These are phyloP conservation scores for Tilletia walkeri DNA, from an alignment of 1,284 basidiomycete species.

Conservation along the genomic window DNA sequence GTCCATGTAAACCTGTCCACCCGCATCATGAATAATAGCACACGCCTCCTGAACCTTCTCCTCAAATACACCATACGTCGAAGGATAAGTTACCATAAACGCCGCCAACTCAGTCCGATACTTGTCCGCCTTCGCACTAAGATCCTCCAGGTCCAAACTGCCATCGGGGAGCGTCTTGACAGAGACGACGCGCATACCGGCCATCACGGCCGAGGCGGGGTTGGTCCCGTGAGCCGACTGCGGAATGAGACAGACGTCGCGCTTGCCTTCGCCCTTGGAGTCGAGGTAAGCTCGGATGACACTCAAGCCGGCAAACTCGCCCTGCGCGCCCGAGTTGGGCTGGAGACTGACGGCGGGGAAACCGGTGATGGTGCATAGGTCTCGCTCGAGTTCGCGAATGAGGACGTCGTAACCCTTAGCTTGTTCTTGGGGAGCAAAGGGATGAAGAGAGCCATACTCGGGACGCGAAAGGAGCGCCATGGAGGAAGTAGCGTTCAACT, in stretches of 20 bases:
- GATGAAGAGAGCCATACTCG: slow-evolving; percentile 84
- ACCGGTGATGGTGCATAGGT: slow-evolving; percentile 90
- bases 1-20: slow-evolving; percentile 96
- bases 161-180: slow-evolving; percentile 86
- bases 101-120: slow-evolving; percentile 89
- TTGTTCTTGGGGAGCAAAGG: slow-evolving; percentile 86
- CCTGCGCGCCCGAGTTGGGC: slow-evolving; percentile 93
- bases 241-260: slow-evolving; percentile 91
- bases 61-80: slow-evolving; percentile 96
- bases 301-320: slow-evolving; percentile 89
- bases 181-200: slow-evolving; percentile 90
- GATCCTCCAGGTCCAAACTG: slow-evolving; percentile 81
- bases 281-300: slow-evolving; percentile 93
- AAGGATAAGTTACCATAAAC: slow-evolving; percentile 79
- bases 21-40: slow-evolving; percentile 87
- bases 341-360: slow-evolving; percentile 92
- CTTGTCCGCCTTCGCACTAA: slow-evolving; percentile 80
- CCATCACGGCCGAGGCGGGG: slow-evolving; percentile 80
- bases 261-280: slow-evolving; percentile 77
- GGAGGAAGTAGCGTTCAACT: slow-evolving; percentile 65
- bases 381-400: slow-evolving; percentile 83
- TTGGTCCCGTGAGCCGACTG: slow-evolving; percentile 88
- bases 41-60: slow-evolving; percentile 86
- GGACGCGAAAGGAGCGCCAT: slow-evolving; percentile 96
- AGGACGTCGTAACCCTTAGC: slow-evolving; percentile 81